Conservation (phyloP, 768 basidiomycete genomes). For the Rhodotorula babjevae region DNA sequence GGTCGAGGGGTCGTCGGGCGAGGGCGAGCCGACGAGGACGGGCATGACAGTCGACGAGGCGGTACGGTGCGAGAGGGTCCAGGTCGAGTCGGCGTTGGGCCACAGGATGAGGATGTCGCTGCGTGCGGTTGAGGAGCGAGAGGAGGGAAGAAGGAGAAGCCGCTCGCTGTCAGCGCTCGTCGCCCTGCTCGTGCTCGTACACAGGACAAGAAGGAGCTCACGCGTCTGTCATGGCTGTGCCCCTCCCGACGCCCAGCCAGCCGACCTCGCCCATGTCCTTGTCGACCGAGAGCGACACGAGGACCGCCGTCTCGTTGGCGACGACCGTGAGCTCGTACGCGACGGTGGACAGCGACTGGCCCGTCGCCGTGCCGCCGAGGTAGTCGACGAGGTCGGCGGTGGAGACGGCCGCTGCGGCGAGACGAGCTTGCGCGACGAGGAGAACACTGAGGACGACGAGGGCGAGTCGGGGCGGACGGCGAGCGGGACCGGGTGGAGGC, state of each 20-base stretch:
- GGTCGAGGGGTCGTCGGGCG: not conserved
- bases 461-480: not conserved
- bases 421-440: no score
- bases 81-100: conserved; percentile 16
- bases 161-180: no score
- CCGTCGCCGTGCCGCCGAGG: conserved; percentile 21
- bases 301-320: conserved; percentile 15
- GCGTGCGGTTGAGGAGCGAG: not conserved
- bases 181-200: no score
- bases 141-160: no score
- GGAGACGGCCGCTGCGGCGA: not conserved
- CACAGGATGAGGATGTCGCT: conserved; percentile 29
- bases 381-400: conserved; percentile 17
- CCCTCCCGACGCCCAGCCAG: conserved; percentile 9
- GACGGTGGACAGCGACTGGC: conserved; percentile 20
- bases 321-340: conserved; percentile 17
- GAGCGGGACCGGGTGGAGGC: not conserved
- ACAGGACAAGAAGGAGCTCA: no score
- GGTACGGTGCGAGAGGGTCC: conserved; percentile 34
- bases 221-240: conserved; percentile 25
- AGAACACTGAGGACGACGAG: not conserved
- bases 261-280: not conserved
- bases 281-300: conserved; percentile 5
- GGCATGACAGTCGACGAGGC: conserved; percentile 21
- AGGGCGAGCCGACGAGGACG: not conserved